These are phyloP conservation scores for Plenodomus biglobosus DNA, from an alignment of 2,329 filamentous ascomycete species.

Conservation along the genomic window DNA sequence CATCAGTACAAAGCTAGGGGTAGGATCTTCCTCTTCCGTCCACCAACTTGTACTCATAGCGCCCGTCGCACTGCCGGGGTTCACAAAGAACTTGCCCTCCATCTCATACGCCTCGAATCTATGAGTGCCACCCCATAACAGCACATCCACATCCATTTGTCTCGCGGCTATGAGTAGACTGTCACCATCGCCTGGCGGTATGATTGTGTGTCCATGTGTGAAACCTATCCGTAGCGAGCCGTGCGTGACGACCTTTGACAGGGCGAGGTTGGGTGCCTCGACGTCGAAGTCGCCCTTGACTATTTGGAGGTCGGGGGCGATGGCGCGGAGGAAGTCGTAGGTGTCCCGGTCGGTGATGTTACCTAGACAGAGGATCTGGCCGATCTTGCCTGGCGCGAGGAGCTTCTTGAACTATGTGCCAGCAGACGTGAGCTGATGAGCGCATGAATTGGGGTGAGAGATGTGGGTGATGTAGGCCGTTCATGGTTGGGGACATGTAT, in stretches of 20 bases:
- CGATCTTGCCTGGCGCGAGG: slow-evolving; percentile 60
- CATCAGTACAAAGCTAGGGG: slow-evolving; percentile 95
- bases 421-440: slow-evolving; percentile 10
- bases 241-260: slow-evolving; percentile 71
- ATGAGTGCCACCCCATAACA: slow-evolving; percentile 70
- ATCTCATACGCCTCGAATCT: slow-evolving; percentile 71
- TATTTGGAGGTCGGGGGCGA: slow-evolving; percentile 65
- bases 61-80: slow-evolving; percentile 68
- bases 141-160: slow-evolving; percentile 71
- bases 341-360: slow-evolving; percentile 61
- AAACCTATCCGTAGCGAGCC: slow-evolving; percentile 68
- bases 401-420: slow-evolving; percentile 54
- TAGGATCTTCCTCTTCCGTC: slow-evolving; percentile 64
- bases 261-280: slow-evolving; percentile 64
- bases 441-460: slow-evolving; percentile 4
- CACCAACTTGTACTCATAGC: slow-evolving; percentile 64
- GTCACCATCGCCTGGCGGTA: slow-evolving; percentile 68
- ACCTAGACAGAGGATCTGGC: slow-evolving; percentile 60
- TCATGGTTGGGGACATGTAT: background rate
- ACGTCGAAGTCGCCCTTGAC: slow-evolving; percentile 72
- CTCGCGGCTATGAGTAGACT: slow-evolving; percentile 66
- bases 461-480: slow-evolving; percentile 1
- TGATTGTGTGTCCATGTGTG: slow-evolving; percentile 71
- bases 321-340: slow-evolving; percentile 58
- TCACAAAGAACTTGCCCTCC: slow-evolving; percentile 72